Conservation (phyloP, 371 early-diverging fungal genomes). For the Sporodiniella umbellata region DNA sequence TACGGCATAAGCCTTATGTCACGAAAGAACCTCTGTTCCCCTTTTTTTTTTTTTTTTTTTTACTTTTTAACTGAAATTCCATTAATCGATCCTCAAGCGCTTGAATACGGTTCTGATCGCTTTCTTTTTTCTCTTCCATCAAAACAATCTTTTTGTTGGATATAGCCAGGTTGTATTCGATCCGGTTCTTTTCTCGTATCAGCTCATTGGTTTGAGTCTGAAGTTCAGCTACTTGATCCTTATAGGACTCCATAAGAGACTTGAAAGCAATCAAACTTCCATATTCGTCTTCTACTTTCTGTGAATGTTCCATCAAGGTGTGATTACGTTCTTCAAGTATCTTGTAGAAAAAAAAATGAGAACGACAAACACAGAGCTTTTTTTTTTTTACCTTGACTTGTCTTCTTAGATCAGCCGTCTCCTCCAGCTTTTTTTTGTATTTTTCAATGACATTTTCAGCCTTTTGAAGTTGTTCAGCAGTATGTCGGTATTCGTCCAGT, state of each 20-base stretch:
- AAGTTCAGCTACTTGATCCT: constrained; percentile 72
- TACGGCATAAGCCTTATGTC: too few relatives aligned
- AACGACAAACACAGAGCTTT: too few relatives aligned
- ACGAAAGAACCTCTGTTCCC: too few relatives aligned
- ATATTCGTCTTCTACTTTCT: constrained; percentile 83
- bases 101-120: constrained; percentile 74
- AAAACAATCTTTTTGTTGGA: constrained; percentile 59
- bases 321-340: constrained; percentile 75
- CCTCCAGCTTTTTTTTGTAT: constrained; percentile 92
- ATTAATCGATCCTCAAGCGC: constrained; percentile 76
- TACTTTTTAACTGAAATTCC: constrained; percentile 76
- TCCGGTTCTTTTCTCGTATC: constrained; percentile 66
- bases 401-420: constrained; percentile 72
- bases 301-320: constrained; percentile 61
- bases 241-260: constrained; percentile 82
- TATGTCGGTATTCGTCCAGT: constrained; percentile 84
- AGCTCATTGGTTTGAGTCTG: constrained; percentile 71
- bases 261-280: constrained; percentile 75
- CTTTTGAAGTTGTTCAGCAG: constrained; percentile 88
- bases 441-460: constrained; percentile 92
- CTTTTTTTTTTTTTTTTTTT: too few relatives aligned
- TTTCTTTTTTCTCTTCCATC: constrained; percentile 60
- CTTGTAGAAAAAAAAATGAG: too few relatives aligned
- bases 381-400: constrained; percentile 61
- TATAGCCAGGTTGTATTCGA: constrained; percentile 67